Conservation (phyloP, 2,329 filamentous ascomycete genomes). For the Blastomyces silverae region DNA sequence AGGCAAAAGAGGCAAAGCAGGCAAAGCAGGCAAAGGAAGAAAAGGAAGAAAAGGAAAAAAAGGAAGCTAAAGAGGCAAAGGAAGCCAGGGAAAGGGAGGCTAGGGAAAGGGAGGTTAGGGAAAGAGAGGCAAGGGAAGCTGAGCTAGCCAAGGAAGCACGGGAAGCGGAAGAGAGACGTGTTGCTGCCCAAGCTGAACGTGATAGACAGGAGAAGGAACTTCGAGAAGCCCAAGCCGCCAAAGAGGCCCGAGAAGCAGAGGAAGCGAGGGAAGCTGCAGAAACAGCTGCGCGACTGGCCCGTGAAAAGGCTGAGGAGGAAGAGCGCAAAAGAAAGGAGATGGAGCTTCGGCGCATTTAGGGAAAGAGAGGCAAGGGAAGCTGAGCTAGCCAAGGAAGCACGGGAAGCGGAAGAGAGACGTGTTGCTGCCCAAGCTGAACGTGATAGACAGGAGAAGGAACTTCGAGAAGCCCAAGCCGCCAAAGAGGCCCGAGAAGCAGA, state of each 20-base stretch:
- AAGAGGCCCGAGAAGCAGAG: slow-evolving; percentile 28
- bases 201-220: slow-evolving; percentile 20
- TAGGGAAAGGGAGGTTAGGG: slow-evolving; percentile 14
- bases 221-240: slow-evolving; percentile 22
- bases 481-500: slow-evolving; percentile 29
- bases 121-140: slow-evolving; percentile 20
- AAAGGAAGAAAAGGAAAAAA: slow-evolving; percentile 5
- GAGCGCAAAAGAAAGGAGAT: slow-evolving; percentile 35
- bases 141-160: slow-evolving; percentile 17
- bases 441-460: slow-evolving; percentile 20
- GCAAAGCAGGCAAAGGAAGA: not conserved
- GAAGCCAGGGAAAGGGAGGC: not conserved
- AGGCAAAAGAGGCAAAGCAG: slow-evolving; percentile 16
- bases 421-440: slow-evolving; percentile 19
- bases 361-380: slow-evolving; percentile 20
- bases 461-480: slow-evolving; percentile 21
- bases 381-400: slow-evolving; percentile 16
- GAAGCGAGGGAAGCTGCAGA: slow-evolving; percentile 27
- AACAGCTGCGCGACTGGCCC: slow-evolving; percentile 31
- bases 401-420: slow-evolving; percentile 16
- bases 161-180: slow-evolving; percentile 16
- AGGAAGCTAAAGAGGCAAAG: slow-evolving; percentile 15
- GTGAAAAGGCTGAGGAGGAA: slow-evolving; percentile 38
- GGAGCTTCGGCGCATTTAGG: slow-evolving; percentile 34
- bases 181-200: slow-evolving; percentile 19